A percentile compares a stretch with the other conserved stretches of the same genome.
These are phyloP conservation scores for Tuber microsphaerosporum DNA, from an alignment of 495 filamentous ascomycete species.

Conservation along the genomic window DNA sequence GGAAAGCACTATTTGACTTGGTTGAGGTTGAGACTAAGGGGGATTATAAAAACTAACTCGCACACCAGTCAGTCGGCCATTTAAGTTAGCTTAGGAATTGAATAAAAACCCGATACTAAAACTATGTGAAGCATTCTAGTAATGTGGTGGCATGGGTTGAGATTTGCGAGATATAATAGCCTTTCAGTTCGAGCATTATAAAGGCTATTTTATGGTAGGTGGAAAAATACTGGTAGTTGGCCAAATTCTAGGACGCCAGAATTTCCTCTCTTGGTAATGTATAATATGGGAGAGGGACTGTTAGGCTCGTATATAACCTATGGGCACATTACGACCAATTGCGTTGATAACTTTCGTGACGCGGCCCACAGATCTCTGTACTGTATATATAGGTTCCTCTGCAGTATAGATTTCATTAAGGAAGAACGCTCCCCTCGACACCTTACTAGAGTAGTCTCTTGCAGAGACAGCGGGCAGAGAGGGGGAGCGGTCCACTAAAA, in stretches of 20 bases:
- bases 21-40: constrained; percentile 54
- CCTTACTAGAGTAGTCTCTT: too few species aligned
- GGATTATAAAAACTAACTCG: constrained; percentile 26
- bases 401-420: not conserved
- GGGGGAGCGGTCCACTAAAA: not conserved
- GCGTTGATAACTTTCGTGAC: too few species aligned
- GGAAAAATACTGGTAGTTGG: too few species aligned
- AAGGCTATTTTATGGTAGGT: not conserved
- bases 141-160: not conserved
- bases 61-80: not conserved
- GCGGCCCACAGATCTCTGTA: too few species aligned
- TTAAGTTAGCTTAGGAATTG: not conserved
- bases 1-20: constrained; percentile 66
- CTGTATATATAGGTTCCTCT: too few species aligned
- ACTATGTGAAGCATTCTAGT: not conserved
- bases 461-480: too few species aligned
- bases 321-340: too few species aligned
- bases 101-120: not conserved
- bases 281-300: too few species aligned
- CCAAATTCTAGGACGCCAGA: not conserved
- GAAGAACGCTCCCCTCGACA: too few species aligned
- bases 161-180: not conserved
- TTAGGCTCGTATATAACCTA: too few species aligned
- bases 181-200: not conserved
- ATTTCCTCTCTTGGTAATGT: not conserved